A percentile compares a stretch with the other conserved stretches of the same genome.
These are phyloP conservation scores for Podospora appendiculata DNA, from an alignment of 495 filamentous ascomycete species.

Conservation along the genomic window DNA sequence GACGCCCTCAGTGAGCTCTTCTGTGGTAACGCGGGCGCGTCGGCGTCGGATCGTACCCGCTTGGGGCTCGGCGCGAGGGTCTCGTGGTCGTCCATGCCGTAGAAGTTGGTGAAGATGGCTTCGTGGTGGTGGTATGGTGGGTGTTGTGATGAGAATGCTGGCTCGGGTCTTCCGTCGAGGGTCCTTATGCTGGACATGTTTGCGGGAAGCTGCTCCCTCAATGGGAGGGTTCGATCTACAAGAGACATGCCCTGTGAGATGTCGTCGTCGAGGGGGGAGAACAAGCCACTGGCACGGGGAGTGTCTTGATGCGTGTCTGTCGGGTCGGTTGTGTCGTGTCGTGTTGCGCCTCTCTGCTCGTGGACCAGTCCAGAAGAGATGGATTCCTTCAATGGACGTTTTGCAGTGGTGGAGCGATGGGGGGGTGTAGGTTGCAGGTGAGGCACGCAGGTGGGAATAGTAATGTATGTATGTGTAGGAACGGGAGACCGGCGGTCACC, in stretches of 20 bases:
- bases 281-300: too few species aligned
- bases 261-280: not conserved
- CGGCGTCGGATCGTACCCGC: conserved; percentile 1
- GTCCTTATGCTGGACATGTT: conserved; percentile 1
- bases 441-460: not conserved
- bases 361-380: too few species aligned
- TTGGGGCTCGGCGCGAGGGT: conserved; percentile 14
- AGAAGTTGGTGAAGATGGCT: conserved; percentile 19
- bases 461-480: not conserved
- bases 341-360: not conserved
- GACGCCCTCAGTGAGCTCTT: conserved; percentile 37
- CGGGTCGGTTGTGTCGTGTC: not conserved
- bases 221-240: conserved; percentile 9
- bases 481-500: too few species aligned
- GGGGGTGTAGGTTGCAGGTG: not conserved
- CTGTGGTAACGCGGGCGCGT: conserved; percentile 26
- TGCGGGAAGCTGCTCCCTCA: conserved; percentile 1
- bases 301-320: too few species aligned
- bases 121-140: conserved; percentile 14
- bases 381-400: not conserved
- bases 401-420: not conserved
- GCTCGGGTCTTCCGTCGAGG: conserved; percentile 5
- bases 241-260: conserved; percentile 10
- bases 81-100: conserved; percentile 20
- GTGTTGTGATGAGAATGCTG: conserved; percentile 4